Base-by-base conservation (phyloP, 306 rosid species). In the Morella rubra region DNA sequence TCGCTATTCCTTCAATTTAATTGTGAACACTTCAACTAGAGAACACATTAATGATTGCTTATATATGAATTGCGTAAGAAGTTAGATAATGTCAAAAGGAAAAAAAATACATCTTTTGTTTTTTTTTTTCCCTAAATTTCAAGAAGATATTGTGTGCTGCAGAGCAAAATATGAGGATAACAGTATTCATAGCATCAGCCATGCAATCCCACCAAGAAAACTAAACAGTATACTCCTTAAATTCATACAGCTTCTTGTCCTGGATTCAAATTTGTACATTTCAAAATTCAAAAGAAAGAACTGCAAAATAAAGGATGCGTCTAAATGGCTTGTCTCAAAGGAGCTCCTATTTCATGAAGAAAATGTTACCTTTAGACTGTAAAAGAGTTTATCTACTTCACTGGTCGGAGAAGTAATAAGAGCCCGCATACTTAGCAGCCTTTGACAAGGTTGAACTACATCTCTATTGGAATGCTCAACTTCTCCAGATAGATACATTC, bases 401-500 rank as follows among this genome's bases (percentile, higher is more conserved):
- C 84, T 80, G 15, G 75, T 70, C 64, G 83, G 79, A 69, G 93
- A 92, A 71, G 86, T 87, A 65, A 84, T 77, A 72, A 82, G 80
- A 22, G 85, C 72, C 76, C 79, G 93, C 76, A 92, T 85, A 24
- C 85, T 86, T 22, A 80, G 42, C 79, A 92, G 88, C 64, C 97
- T 87, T 47, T 91, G 86, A 76, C 82, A 86, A 73, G 89, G 56
- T 77, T 81, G 58, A 27, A 85, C 76, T 27, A 53, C 79, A 80
- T 87, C 81, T 71, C 86, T 80, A 73, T 77, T 73, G 76, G 62
- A 81, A 78, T 75, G 72, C 5, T 72, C 79, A 85, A 86, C 80
- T 77, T 93, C 91, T 81, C 96, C 96, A 11, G 89, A 89, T 72
- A 94, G 83, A 84, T 78, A 88, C 89, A 94, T 87, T 86, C 95